Base-by-base conservation (phyloP, 495 filamentous ascomycete species). In the Podospora australis region DNA sequence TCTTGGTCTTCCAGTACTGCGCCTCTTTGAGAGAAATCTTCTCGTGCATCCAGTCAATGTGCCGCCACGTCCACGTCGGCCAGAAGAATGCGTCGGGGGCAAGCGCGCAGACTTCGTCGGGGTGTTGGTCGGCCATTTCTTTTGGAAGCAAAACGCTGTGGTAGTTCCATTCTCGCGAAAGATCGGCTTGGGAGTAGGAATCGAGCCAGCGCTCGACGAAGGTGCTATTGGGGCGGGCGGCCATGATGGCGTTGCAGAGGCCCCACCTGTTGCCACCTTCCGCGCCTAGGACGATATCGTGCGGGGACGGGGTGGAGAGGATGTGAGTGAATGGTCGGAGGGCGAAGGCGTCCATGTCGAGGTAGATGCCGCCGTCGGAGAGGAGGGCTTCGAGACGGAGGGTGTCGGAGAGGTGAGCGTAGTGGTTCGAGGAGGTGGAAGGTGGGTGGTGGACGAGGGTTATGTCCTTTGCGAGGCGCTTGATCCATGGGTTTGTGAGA, bases 31-130 rank as follows among this genome's bases (percentile, higher is more conserved):
- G 49, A 20, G 52, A 59, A 5, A 75, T 53, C 21, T 50, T 52
- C 41, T 67, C 48, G 44, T 75, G 69, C 72, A 75, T 75, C 51
- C 67, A 75, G 34, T 68, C 59, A 38, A 73, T 58, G 49, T 73
- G 67, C 30, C 57, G 49, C 55, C 64, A 69, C 0, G 71, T 73
- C 72, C 72, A 75, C 3, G 70, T 73, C 5, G 72, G 72, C 72
- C 72, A 75, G 54, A 72, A 73, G 55, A 75, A 75, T 21, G 62
- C 60, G 22, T 64, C 58, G 4, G 72, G 70, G 0, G 72, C 57
- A 14, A 75, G 44, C 9, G 63, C 44, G 59, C 72, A 75, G 20
- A 72, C 60, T 28, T 73, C 69, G 11, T 63, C 48, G 0, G 63
- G 64, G 35, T 69, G 58, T 9, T 54, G 42, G 11, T 56, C 35